phyloP scores from a whole-genome alignment of 305 asterid species.

The Fraxinus angustifolia region DNA sequence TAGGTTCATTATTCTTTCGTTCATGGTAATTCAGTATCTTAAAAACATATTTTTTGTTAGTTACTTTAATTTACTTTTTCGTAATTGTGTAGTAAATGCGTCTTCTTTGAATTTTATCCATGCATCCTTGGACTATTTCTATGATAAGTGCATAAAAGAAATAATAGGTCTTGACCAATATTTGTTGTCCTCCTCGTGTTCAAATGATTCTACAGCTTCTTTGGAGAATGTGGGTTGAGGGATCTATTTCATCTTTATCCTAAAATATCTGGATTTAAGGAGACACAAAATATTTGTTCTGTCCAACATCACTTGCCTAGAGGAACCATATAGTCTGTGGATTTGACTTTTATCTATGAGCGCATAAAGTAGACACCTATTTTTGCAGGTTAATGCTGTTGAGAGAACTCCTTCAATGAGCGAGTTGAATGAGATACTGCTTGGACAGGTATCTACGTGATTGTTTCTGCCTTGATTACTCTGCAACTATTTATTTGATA shows the following conservation, averaged over 20 bases:
- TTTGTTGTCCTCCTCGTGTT: background rate
- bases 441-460: constrained; percentile 74
- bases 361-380: constrained; percentile 23
- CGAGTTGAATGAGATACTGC: constrained; percentile 89
- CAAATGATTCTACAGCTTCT: background rate
- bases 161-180: background rate
- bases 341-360: constrained; percentile 12
- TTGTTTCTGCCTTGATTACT: constrained; percentile 21
- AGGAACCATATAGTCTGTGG: constrained; percentile 14
- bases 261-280: background rate
- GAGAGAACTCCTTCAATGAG: constrained; percentile 99
- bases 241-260: background rate
- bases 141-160: background rate
- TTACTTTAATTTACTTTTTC: background rate
- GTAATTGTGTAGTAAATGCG: background rate
- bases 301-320: background rate
- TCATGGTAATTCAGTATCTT: background rate
- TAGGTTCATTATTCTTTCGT: background rate
- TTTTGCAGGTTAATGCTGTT: constrained; percentile 79
- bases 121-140: background rate
- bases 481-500: background rate
- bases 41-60: background rate
- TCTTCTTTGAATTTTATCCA: background rate
- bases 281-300: background rate
- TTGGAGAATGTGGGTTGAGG: background rate